Evolutionary conservation across 2,329 filamentous ascomycete species (phyloP), one percentile per base, ranked within the genome.

Genomic region (Arthrobotrys pseudoclavata): DNA sequence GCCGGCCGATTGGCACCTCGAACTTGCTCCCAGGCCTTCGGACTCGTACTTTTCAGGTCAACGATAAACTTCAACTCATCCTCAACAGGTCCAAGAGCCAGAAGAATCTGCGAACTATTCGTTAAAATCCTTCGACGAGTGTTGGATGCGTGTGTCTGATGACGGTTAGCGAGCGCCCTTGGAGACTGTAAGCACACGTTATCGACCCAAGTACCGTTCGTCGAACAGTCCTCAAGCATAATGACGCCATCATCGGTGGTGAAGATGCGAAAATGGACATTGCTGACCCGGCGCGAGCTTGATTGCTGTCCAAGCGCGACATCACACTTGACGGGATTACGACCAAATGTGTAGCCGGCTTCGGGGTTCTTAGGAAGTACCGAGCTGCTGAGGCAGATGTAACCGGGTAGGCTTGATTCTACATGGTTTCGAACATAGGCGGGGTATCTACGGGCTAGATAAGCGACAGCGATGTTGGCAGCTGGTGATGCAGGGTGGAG

Each of bases 251-350:
- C 89, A n/a, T 90, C 86, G 81, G 96, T 99, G 81, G 97, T 87
- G 82, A 91, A 97, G 79, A 99, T 97, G 66, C 93, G 91, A 83
- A 98, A 99, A 83, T 99, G 96, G n/a, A 92, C 87, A 82, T 98
- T 97, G 86, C 95, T 98, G 76, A 99, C 88, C 50, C 92, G 88
- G 83, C 89, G 91, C 20, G 72, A 67, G 52, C 50, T 48, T 64
- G 88, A 86, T 0, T 88, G 88, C 80, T 95, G 91, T 81, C 88
- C 88, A 55, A 94, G 84, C 72, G 90, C 84, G 63, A 92, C 86
- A 82, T 99, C 96, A 83, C 92, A 96, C 37, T 88, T 87, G 53
- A 83, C 81, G 0, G 84, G 80, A 82, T 96, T 95, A 69, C 96
- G 90, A 31, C 96, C 96, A 84, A 99, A 98, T 50, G 89, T 88